Base-by-base conservation (phyloP, 176 grass and related monocot species). In the Ensete ventricosum region DNA sequence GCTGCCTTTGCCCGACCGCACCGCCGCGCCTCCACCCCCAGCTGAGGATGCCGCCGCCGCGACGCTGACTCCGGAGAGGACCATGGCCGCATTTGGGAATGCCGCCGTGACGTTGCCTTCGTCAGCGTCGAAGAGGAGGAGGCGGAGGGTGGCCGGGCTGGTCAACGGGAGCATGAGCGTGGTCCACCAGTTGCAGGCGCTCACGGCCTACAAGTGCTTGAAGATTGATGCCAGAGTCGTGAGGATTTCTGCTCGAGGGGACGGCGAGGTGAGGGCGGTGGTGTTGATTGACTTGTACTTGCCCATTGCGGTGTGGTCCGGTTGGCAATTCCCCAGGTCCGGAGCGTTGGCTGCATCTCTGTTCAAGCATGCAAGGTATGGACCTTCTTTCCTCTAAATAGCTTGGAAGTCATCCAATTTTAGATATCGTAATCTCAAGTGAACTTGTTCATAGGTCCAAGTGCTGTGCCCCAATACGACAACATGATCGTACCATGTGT, bases 281-380 rank as follows among this genome's bases (percentile, higher is more conserved):
- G 22, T 99, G 71, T 77, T 94, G 5, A 4, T 99, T 8, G 95
- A 99, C 34, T 82, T 99, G 1, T 99, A 91, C 80, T 76, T 99
- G 43, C 88, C 88, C 19, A 34, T 83, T 49, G 76, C 75, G 9
- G 81, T 80, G n/a, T 99, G 88, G 88, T 87, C 88, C 1, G 88
- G 88, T 0, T 94, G 88, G 90, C 78, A 99, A 73, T 94, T 99
- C 67, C 90, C 88, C 21, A 83, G 54, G 48, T 92, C 77, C 14
- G 78, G 89, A 14, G 16, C 73, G 0, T 54, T 85, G 0, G 90
- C 86, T 16, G 86, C 84, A 34, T 84, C 85, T 9, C 50, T 99
- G 0, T 99, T 94, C 82, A 99, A 91, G 74, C 90, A 99, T 69
- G 64, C 93, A 66, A 89, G 90, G 95, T 86, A 64, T 53, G 71